phyloP scores from a whole-genome alignment of 2,329 filamentous ascomycete genomes.

The Alternaria sp. region DNA sequence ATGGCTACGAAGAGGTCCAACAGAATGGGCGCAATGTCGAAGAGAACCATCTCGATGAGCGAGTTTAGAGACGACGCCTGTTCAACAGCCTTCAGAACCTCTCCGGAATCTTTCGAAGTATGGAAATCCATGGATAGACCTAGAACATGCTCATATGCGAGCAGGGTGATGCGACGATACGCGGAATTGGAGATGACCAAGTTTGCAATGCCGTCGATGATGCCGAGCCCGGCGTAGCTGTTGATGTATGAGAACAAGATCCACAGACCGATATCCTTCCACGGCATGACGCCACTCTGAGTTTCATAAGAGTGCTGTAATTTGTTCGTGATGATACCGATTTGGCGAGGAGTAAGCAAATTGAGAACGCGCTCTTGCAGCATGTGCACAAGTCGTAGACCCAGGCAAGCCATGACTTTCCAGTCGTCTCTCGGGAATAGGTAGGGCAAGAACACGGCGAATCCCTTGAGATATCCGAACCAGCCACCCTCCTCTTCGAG shows the following conservation, averaged over 20 bases:
- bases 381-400: constrained; percentile 71
- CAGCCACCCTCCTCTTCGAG: constrained; percentile 78
- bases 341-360: constrained; percentile 78
- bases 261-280: constrained; percentile 61
- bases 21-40: constrained; percentile 67
- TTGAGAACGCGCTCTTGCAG: constrained; percentile 75
- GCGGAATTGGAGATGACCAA: constrained; percentile 63
- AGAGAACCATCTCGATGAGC: constrained; percentile 65
- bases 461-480: constrained; percentile 77
- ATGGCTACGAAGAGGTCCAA: constrained; percentile 68
- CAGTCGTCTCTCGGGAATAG: constrained; percentile 75
- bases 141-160: constrained; percentile 72
- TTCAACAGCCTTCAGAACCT: constrained; percentile 68
- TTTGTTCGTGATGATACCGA: constrained; percentile 78
- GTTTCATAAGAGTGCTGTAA: constrained; percentile 53
- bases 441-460: constrained; percentile 76
- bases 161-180: constrained; percentile 63
- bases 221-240: constrained; percentile 59
- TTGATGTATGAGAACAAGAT: constrained; percentile 55
- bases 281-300: constrained; percentile 54
- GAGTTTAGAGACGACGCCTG: constrained; percentile 67
- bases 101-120: constrained; percentile 67
- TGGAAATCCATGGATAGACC: constrained; percentile 74
- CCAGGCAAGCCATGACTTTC: constrained; percentile 70
- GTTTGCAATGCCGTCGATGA: constrained; percentile 60